These are phyloP conservation scores for Pelargonium fulgidum DNA, from an alignment of 441 rosid genomes.

Conservation along the genomic window DNA sequence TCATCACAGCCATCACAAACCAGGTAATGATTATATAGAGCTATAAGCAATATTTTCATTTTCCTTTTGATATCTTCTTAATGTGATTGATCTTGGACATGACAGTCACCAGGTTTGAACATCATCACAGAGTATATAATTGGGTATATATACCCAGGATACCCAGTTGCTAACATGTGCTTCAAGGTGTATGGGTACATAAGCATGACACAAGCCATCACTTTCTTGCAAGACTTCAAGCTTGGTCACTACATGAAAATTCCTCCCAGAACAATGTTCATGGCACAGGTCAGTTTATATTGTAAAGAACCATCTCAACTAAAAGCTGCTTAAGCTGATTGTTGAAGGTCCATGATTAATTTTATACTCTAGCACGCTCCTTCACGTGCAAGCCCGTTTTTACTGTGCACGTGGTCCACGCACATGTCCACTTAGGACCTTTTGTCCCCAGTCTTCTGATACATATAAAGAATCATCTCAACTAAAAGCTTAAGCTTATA, in stretches of 20 bases:
- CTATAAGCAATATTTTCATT: not conserved
- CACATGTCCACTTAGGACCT: no score
- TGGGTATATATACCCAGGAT: conserved; percentile 54
- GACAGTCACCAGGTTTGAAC: conserved; percentile 50
- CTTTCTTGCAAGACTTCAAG: conserved; percentile 60
- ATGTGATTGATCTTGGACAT: not conserved
- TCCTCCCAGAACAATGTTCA: conserved; percentile 59
- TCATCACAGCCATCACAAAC: conserved; percentile 82
- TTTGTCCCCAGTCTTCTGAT: no score
- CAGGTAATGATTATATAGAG: conserved; percentile 39
- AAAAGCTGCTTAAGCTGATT: no score
- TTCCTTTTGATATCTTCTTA: not conserved
- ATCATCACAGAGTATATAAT: conserved; percentile 53
- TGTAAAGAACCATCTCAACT: no score
- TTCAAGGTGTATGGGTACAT: conserved; percentile 58
- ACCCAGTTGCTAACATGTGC: conserved; percentile 59
- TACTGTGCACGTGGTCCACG: no score
- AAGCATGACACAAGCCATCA: conserved; percentile 58
- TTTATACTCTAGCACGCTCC: no score
- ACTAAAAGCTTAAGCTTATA: no score
- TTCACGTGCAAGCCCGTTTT: no score
- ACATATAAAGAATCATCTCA: no score
- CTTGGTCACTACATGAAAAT: conserved; percentile 71
- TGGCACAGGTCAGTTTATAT: conserved; percentile 38
- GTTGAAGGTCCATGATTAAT: no score